Evolutionary conservation across 2,329 filamentous ascomycete genomes (phyloP).

Genomic region (Elsinoe batatas): DNA sequence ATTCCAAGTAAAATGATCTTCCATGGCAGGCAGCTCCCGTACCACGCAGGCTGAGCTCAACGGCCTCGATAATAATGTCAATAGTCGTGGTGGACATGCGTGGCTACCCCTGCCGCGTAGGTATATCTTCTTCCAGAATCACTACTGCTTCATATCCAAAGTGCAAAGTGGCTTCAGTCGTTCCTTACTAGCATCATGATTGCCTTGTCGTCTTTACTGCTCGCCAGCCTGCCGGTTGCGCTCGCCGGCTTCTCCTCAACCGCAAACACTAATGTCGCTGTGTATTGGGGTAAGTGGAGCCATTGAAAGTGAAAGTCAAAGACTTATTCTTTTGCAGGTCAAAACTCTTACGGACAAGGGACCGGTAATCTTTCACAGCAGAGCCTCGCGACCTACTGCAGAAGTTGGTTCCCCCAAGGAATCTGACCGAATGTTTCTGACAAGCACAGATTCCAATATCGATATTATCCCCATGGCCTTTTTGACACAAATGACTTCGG

Average conservation of each 20-base stretch:
- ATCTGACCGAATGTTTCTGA: background rate
- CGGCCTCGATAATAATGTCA: background rate
- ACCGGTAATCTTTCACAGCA: conserved; percentile 29
- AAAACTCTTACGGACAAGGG: conserved; percentile 40
- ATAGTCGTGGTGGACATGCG: background rate
- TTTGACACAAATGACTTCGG: conserved; percentile 39
- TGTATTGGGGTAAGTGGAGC: conserved; percentile 40
- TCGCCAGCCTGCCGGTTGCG: background rate
- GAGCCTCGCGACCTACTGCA: conserved; percentile 41
- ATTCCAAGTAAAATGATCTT: conserved; percentile 1
- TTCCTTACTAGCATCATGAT: background rate
- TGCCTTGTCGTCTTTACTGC: background rate
- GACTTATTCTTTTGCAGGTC: conserved; percentile 14
- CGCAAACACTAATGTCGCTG: conserved; percentile 38
- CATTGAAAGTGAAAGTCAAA: background rate
- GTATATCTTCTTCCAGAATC: background rate
- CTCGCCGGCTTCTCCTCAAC: background rate
- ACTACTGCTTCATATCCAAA: background rate
- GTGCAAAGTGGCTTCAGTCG: background rate
- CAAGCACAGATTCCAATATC: conserved; percentile 30
- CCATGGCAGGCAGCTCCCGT: background rate
- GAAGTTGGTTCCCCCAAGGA: conserved; percentile 19
- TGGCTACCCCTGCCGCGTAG: background rate
- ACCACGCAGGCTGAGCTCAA: background rate
- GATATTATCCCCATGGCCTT: conserved; percentile 50